Conservation (phyloP, 331 rosid genomes). For the Malus hybrid region DNA sequence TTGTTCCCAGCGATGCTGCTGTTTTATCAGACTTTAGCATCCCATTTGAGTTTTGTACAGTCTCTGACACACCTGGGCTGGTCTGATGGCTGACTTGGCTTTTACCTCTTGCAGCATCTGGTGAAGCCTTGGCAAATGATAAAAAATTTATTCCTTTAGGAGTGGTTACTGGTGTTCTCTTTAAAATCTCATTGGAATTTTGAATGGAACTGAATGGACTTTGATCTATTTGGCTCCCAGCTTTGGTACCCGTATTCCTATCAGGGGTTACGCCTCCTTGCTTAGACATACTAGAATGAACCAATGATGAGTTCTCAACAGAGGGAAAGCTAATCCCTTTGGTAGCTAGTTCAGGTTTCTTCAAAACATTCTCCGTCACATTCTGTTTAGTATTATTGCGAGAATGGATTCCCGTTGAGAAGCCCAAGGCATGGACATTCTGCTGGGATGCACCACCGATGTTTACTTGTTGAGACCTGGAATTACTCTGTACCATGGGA, state of each 20-base stretch:
- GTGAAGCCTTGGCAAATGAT: slow-evolving; percentile 24
- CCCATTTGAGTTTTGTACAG: slow-evolving; percentile 11
- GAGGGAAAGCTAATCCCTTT: slow-evolving; percentile 50
- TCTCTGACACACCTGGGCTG: not conserved
- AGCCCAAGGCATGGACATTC: slow-evolving; percentile 12
- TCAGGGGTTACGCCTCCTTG: slow-evolving; percentile 25
- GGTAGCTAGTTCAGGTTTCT: slow-evolving; percentile 25
- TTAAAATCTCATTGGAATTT: slow-evolving; percentile 6
- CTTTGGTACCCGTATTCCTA: slow-evolving; percentile 22
- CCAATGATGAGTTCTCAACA: slow-evolving; percentile 23
- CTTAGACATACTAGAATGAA: slow-evolving; percentile 16
- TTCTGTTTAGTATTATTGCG: slow-evolving; percentile 18
- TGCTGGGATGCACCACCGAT: slow-evolving; percentile 19
- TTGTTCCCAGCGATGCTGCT: slow-evolving; percentile 32
- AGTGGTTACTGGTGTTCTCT: slow-evolving; percentile 4
- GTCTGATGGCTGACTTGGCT: not conserved
- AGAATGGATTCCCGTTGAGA: slow-evolving; percentile 22
- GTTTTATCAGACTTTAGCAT: slow-evolving; percentile 24
- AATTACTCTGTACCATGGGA: slow-evolving; percentile 13
- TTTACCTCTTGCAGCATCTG: slow-evolving; percentile 8
- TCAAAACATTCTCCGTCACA: slow-evolving; percentile 13
- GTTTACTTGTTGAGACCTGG: slow-evolving; percentile 26
- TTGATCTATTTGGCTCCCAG: slow-evolving; percentile 11
- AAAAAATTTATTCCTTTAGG: slow-evolving; percentile 35
- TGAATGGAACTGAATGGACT: slow-evolving; percentile 12